Conservation (phyloP, 345 rosid species). For the Murraya koenigii region DNA sequence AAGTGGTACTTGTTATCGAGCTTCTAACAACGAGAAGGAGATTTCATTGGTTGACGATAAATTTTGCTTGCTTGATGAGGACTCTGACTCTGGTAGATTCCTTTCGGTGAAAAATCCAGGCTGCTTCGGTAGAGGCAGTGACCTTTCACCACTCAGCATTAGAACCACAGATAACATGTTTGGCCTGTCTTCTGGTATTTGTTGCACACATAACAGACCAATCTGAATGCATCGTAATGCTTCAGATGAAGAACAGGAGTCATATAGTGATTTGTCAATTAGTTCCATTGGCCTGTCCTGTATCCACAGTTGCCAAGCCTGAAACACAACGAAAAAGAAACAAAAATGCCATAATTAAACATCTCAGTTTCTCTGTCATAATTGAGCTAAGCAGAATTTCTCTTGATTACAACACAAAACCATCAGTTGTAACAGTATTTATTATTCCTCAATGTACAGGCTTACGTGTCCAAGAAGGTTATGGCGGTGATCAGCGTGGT, state of each 20-base stretch:
- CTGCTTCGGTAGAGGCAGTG: constrained; percentile 13
- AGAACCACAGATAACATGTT: constrained; percentile 20
- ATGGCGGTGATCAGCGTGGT: too few relatives aligned
- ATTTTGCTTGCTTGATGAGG: constrained; percentile 5
- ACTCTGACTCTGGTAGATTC: constrained; percentile 2
- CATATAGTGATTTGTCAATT: not conserved
- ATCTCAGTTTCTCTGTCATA: not conserved
- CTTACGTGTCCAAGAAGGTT: too few relatives aligned
- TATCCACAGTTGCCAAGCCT: constrained; percentile 25
- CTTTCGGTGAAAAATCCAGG: constrained; percentile 28
- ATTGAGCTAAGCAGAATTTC: not conserved
- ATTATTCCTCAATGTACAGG: not conserved
- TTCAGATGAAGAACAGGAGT: not conserved
- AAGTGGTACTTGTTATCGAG: not conserved
- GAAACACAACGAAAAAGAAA: not conserved
- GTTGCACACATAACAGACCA: constrained; percentile 23
- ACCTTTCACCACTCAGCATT: constrained; percentile 15
- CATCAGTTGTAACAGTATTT: not conserved
- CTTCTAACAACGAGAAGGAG: not conserved
- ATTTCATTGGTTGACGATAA: constrained; percentile 3
- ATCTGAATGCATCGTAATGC: not conserved
- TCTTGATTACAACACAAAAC: not conserved
- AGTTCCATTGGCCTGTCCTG: constrained; percentile 16
- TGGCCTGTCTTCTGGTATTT: constrained; percentile 24
- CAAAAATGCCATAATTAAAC: too few relatives aligned